Base-by-base conservation (phyloP, 257 asterid genomes). In the Gentiana straminea region DNA sequence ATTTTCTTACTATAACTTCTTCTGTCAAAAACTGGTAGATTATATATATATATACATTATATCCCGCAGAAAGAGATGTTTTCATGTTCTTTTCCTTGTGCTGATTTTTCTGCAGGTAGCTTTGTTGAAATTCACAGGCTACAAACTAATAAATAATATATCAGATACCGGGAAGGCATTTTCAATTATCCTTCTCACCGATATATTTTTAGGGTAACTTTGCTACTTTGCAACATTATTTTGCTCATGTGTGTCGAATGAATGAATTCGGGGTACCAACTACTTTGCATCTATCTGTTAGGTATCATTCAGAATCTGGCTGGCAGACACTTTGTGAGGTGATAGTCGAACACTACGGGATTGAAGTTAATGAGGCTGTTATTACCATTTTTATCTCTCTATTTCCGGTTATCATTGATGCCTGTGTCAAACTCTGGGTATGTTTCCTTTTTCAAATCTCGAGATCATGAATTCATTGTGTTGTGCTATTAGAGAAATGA, bases 341-440 rank as follows among this genome's bases (percentile, higher is more conserved):
- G 54, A 50, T 85, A 67, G 72, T 80, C 13, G 95, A 85, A 76
- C 98, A 88, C 73, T 83, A 83, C 33, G 95, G 98, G 34, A 58
- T 88, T 50, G 94, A 92, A 54, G 81, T 85, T 70, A 97, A 92
- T 71, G 70, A 52, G 60, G 79, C 81, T 52, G 77, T 81, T 55
- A 75, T 85, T 55, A 88, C 91, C 49, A 68, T 83, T 56, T 88
- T 92, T 67, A 57, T 92, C 68, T 75, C 94, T 81, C 60, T 88
- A 2, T 62, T 92, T 65, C 95, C 95, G 44, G 97, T 88, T 56
- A 38, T 78, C 53, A 73, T 83, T 1, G 98, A 91, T 73, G 90
- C 97, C 37, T 91, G 94, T 51, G 87, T 91, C 60, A 91, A 91
- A 81, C 86, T 87, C 33, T 87, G 98, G 98, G 96, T 90, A 90